Evolutionary conservation across 1,284 basidiomycete genomes (phyloP).

Genomic region (Trichosporon sp.): DNA sequence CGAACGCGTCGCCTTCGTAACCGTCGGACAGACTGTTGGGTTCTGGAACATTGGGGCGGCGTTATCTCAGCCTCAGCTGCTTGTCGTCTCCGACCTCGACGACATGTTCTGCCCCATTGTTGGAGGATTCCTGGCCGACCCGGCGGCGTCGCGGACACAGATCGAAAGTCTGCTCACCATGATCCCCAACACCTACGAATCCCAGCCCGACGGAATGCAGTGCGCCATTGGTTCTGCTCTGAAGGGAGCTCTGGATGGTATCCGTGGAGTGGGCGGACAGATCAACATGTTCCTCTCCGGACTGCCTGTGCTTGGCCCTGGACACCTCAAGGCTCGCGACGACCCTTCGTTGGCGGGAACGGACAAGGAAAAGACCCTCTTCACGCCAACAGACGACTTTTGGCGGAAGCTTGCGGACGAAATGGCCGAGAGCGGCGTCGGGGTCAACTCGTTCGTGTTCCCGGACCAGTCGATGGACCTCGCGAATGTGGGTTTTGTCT

Average conservation of each 20-base stretch:
- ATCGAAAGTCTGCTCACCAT: conserved; percentile 61
- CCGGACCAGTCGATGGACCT: conserved; percentile 82
- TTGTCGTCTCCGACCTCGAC: conserved; percentile 84
- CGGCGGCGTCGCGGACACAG: conserved; percentile 63
- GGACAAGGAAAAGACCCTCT: conserved; percentile 83
- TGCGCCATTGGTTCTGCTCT: conserved; percentile 80
- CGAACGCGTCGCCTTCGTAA: conserved; percentile 72
- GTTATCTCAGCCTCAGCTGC: conserved; percentile 68
- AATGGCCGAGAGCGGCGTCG: conserved; percentile 85
- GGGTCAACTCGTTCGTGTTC: conserved; percentile 86
- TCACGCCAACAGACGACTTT: conserved; percentile 70
- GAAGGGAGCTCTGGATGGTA: conserved; percentile 69
- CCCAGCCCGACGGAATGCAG: conserved; percentile 56
- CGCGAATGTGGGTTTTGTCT: conserved; percentile 76
- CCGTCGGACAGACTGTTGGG: conserved; percentile 80
- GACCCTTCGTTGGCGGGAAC: conserved; percentile 81
- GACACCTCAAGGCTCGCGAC: conserved; percentile 65
- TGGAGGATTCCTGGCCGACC: conserved; percentile 77
- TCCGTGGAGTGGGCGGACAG: conserved; percentile 84
- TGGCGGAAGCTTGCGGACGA: conserved; percentile 87
- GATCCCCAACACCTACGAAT: conserved; percentile 68
- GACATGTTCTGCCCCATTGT: conserved; percentile 86
- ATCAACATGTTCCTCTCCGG: conserved; percentile 78
- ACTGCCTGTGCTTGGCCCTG: conserved; percentile 77
- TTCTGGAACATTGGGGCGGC: conserved; percentile 84